Evolutionary conservation across 2,329 filamentous ascomycete species (phyloP).

Genomic region (Dactylellina sp.): DNA sequence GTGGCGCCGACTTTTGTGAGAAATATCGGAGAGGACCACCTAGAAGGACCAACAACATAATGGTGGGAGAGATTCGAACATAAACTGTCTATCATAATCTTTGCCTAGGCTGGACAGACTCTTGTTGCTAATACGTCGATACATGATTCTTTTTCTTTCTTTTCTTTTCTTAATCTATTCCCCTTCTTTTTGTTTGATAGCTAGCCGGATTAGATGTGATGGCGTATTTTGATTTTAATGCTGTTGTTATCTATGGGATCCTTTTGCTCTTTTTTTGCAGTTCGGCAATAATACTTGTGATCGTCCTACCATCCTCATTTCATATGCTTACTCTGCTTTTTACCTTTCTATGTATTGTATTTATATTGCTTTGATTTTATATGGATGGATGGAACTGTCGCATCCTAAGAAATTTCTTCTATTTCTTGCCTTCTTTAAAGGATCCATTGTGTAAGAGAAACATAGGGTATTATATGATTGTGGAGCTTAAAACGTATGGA

Average conservation of each 20-base stretch:
- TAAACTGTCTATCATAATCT: background rate
- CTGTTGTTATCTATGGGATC: conserved; percentile 14
- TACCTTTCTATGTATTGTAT: conserved; percentile 18
- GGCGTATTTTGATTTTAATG: conserved; percentile 27
- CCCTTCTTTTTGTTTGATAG: conserved; percentile 8
- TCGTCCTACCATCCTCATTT: background rate
- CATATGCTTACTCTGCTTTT: background rate
- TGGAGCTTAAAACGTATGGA: too few relatives aligned
- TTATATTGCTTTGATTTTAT: conserved; percentile 4
- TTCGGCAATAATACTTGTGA: background rate
- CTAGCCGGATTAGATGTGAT: conserved; percentile 36
- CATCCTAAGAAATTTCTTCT: too few relatives aligned
- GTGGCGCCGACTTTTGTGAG: conserved; percentile 75
- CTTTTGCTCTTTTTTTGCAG: conserved; percentile 4
- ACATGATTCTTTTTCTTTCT: conserved; percentile 6
- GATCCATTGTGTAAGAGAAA: too few relatives aligned
- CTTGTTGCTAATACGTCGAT: too few relatives aligned
- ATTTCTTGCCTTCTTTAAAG: too few relatives aligned
- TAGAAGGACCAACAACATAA: conserved; percentile 30
- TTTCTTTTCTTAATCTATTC: background rate
- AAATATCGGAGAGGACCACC: conserved; percentile 50
- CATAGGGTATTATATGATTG: too few relatives aligned
- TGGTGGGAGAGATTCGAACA: too few relatives aligned
- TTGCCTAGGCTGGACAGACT: background rate
- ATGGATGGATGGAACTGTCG: background rate